Evolutionary conservation across 768 basidiomycete species (phyloP).

Genomic region (Tulasnella sp.): DNA sequence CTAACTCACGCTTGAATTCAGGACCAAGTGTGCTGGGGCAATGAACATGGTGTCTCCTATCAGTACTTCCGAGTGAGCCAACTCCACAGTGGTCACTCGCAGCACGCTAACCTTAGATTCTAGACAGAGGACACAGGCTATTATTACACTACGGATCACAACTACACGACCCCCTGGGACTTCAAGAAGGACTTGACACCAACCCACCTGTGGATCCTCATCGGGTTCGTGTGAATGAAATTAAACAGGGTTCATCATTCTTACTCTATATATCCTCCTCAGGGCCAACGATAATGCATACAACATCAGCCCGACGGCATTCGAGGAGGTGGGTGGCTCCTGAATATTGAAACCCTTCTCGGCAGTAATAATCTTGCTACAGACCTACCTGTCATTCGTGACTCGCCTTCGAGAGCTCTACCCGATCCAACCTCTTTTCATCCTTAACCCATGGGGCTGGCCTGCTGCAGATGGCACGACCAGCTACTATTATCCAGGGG

Average conservation of each 20-base stretch:
- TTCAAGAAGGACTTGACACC: conserved; percentile 39
- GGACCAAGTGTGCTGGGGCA: conserved; percentile 22
- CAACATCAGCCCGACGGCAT: conserved; percentile 36
- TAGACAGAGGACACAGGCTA: conserved; percentile 49
- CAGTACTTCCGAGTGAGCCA: conserved; percentile 38
- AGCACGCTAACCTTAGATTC: too few relatives aligned
- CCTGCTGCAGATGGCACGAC: conserved; percentile 38
- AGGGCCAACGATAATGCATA: conserved; percentile 49
- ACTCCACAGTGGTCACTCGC: conserved; percentile 34
- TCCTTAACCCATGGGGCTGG: conserved; percentile 52
- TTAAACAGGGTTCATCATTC: neutral
- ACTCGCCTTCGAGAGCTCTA: conserved; percentile 35
- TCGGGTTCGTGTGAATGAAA: conserved; percentile 31
- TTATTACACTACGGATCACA: conserved; percentile 43
- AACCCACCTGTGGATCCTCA: conserved; percentile 46
- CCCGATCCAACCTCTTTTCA: conserved; percentile 37
- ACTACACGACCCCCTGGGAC: conserved; percentile 49
- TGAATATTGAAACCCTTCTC: neutral
- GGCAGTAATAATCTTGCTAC: neutral
- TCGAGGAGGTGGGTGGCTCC: conserved; percentile 16
- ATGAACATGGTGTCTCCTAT: conserved; percentile 27
- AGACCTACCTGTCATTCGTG: conserved; percentile 42
- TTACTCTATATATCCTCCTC: neutral
- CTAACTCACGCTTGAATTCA: neutral
- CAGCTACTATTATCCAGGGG: conserved; percentile 37